Conservation (phyloP, 306 rosid species). For the Sophora flavescens region DNA sequence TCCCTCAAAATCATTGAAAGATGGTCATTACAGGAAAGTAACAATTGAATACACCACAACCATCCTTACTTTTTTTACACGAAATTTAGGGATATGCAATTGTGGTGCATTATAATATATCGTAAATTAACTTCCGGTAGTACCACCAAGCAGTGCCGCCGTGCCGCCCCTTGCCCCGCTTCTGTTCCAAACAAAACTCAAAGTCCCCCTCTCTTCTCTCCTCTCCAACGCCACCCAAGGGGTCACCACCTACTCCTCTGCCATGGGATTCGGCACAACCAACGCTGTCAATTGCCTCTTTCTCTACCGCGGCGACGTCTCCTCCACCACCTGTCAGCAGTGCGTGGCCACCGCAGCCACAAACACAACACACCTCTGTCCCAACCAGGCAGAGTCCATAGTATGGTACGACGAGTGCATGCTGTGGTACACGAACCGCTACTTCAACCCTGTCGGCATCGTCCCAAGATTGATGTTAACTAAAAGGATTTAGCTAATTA, state of each 20-base stretch:
- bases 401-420: constrained; percentile 61
- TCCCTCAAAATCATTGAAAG: too few relatives aligned
- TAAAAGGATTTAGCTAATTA: too few relatives aligned
- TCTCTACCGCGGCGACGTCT: constrained; percentile 66
- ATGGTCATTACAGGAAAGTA: too few relatives aligned
- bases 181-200: constrained; percentile 57
- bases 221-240: constrained; percentile 45
- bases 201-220: constrained; percentile 50
- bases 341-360: constrained; percentile 50
- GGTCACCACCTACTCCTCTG: constrained; percentile 32
- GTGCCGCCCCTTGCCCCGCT: too few relatives aligned
- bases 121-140: too few relatives aligned
- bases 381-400: constrained; percentile 46
- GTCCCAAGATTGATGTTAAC: background rate
- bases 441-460: constrained; percentile 4
- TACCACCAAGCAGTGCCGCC: too few relatives aligned
- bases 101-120: too few relatives aligned
- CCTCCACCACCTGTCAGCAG: constrained; percentile 33
- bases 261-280: constrained; percentile 33
- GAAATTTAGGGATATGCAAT: too few relatives aligned
- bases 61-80: too few relatives aligned
- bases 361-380: constrained; percentile 38
- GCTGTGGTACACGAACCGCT: constrained; percentile 55
- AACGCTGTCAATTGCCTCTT: constrained; percentile 47
- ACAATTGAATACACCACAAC: too few relatives aligned